A percentile compares a stretch with the other conserved stretches of the same genome.
These are phyloP conservation scores for Cunninghamia lanceolata DNA, from an alignment of 75 land plant genomes.

Conservation along the genomic window DNA sequence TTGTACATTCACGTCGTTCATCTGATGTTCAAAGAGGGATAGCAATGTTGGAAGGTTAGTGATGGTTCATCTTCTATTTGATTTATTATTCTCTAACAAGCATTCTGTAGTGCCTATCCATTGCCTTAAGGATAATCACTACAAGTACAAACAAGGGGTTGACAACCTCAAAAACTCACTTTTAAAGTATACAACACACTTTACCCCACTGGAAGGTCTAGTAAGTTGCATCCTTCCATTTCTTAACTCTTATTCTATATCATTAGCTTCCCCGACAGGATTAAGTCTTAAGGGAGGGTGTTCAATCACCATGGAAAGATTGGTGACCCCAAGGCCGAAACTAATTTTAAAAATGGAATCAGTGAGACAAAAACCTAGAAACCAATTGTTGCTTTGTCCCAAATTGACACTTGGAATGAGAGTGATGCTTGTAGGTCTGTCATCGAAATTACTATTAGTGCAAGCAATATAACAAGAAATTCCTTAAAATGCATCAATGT, in stretches of 20 bases:
- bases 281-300: no score
- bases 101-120: not conserved
- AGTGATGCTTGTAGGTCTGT: not conserved
- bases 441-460: not conserved
- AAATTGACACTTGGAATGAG: not conserved
- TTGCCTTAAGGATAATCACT: not conserved
- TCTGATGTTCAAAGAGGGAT: constrained; percentile 90
- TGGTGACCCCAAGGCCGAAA: not conserved
- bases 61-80: not conserved
- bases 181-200: not conserved
- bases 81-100: not conserved
- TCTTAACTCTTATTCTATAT: not conserved
- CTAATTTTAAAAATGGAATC: not conserved
- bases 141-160: not conserved
- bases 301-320: no score
- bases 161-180: not conserved
- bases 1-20: constrained; percentile 80
- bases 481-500: not conserved
- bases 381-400: not conserved
- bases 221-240: not conserved
- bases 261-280: not conserved
- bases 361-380: no score
- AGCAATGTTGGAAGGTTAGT: constrained; percentile 90
- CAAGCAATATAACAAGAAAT: not conserved
- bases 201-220: not conserved